Conservation (phyloP, 345 rosid genomes). For the Heritiera littoralis region DNA sequence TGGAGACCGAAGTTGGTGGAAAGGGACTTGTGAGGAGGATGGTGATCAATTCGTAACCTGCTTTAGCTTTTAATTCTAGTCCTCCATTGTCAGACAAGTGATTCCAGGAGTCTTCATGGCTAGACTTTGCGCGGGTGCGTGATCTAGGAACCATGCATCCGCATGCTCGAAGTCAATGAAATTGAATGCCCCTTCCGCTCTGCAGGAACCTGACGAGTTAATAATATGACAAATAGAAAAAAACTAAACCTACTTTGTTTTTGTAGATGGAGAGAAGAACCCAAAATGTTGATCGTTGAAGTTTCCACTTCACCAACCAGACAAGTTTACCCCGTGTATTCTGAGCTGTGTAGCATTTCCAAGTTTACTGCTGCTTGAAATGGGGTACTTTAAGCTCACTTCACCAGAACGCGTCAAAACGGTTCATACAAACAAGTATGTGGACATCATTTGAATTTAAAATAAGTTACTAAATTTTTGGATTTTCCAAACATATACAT, state of each 20-base stretch:
- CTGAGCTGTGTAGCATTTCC: no score
- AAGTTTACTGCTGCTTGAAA: no score
- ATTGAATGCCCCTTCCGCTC: conserved; percentile 5
- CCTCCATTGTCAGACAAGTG: conserved; percentile 6
- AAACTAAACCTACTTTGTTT: background rate
- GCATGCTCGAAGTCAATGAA: background rate
- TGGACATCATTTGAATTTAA: no score
- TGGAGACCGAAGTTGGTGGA: background rate
- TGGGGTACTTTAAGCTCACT: no score
- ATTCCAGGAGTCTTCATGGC: background rate
- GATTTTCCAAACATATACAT: no score
- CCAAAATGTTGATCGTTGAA: background rate
- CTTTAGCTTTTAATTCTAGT: background rate
- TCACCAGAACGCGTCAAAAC: no score
- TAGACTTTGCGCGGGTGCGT: conserved; percentile 18
- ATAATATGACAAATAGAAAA: background rate
- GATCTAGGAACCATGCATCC: conserved; percentile 5
- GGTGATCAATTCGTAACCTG: background rate
- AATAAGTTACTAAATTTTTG: no score
- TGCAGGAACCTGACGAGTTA: background rate
- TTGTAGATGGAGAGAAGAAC: background rate
- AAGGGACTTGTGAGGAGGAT: background rate
- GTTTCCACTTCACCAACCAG: background rate
- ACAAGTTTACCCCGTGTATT: no score
- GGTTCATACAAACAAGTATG: no score